Evolutionary conservation across 768 basidiomycete species (phyloP), one percentile per base, ranked within the genome.

Genomic region (Clavulina sp.): DNA sequence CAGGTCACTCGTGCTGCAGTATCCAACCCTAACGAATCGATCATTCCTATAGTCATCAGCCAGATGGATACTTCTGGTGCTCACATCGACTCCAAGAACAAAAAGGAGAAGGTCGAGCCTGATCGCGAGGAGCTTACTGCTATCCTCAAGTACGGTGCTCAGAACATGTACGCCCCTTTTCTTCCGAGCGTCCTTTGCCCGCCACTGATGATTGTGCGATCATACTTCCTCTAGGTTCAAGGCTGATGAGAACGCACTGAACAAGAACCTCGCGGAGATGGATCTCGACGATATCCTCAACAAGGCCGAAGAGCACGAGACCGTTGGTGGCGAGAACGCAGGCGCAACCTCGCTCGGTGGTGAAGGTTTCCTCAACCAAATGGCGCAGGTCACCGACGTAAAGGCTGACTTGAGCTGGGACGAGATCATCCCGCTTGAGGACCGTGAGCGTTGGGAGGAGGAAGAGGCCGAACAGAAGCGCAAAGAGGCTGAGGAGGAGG

Each of bases 321-420:
- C 95, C 1, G 73, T 91, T 58, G 78, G 80, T 5, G 78, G 80
- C 31, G 77, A 72, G 41, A 81, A 80, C 44, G 86, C 87, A 50
- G 84, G 83, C 52, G 86, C 86, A 43, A 77, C 91, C 9, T 97
- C 95, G 3, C 75, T 95, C n/a, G 95, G 95, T 65, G 95, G 95
- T 47, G 89, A 96, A 69, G 80, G 83, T 53, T 99, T 99, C 77
- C 74, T 99, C 50, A 81, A 91, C 24, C 82, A 86, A 57, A 93
- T 97, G 63, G 92, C 93, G 21, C 81, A 81, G 48, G 87, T 97
- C 58, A 95, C 89, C 65, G 95, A 99, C 64, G 80, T 99, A 62
- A 97, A 96, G 74, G 88, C 91, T 62, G 93, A 97, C 68, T 89
- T 93, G 78, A 88, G 66, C 60, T 99, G 95, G 95, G 95, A 99